phyloP scores from a whole-genome alignment of 257 asterid species.

The Gardenia jasminoides region DNA sequence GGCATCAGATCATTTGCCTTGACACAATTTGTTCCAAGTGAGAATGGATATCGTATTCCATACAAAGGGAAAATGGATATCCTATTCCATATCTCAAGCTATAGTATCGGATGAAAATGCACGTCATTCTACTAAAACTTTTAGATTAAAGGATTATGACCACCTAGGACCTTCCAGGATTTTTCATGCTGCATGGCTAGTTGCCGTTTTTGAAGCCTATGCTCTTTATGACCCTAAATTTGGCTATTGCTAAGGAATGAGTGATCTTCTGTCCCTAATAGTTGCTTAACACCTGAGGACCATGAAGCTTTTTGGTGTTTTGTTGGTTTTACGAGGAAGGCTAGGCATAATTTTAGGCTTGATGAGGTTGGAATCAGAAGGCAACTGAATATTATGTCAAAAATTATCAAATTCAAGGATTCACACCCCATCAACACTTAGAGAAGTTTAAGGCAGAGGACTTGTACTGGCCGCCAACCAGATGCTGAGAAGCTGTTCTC shows the following conservation, averaged over 20 bases:
- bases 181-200: slow-evolving; percentile 78
- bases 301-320: slow-evolving; percentile 97
- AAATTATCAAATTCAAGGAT: slow-evolving; percentile 75
- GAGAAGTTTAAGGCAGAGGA: slow-evolving; percentile 90
- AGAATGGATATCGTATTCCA: no score
- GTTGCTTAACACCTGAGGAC: slow-evolving; percentile 70
- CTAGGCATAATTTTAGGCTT: slow-evolving; percentile 90
- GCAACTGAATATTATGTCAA: slow-evolving; percentile 70
- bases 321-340: slow-evolving; percentile 90
- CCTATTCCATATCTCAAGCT: slow-evolving; percentile 54
- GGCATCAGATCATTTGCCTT: slow-evolving; percentile 84
- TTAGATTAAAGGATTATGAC: slow-evolving; percentile 72
- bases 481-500: no score
- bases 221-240: slow-evolving; percentile 82
- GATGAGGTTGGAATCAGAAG: slow-evolving; percentile 84
- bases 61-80: slow-evolving; percentile 74
- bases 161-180: slow-evolving; percentile 72
- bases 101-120: slow-evolving; percentile 54
- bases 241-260: slow-evolving; percentile 97
- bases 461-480: slow-evolving; percentile 10
- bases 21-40: slow-evolving; percentile 91
- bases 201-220: slow-evolving; percentile 86
- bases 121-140: slow-evolving; percentile 59
- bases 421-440: slow-evolving; percentile 77
- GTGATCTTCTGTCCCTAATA: slow-evolving; percentile 84